phyloP scores from a whole-genome alignment of 805 yeast genomes.

The Spathaspora passalidarum region DNA sequence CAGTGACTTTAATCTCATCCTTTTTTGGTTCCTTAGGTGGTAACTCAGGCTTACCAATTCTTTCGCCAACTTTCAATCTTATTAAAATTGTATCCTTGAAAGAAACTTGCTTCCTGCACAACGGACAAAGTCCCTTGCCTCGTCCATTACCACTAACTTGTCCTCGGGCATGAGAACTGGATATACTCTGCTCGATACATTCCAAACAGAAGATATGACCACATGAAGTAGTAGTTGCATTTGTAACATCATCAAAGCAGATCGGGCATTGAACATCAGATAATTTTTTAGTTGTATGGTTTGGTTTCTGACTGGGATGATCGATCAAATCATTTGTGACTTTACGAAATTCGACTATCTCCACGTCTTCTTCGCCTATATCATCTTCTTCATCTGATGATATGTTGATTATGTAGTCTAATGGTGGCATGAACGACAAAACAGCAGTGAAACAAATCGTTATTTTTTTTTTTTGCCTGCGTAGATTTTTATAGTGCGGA shows the following conservation, averaged over 20 bases:
- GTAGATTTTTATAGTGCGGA: no score
- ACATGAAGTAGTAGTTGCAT: slow-evolving; percentile 41
- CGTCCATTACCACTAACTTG: slow-evolving; percentile 28
- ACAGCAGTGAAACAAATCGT: neutral
- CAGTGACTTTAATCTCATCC: neutral
- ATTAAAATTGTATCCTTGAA: slow-evolving; percentile 34
- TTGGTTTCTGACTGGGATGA: slow-evolving; percentile 16
- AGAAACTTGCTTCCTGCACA: slow-evolving; percentile 37
- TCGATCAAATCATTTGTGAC: slow-evolving; percentile 34
- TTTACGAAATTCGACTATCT: slow-evolving; percentile 35
- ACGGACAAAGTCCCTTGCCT: slow-evolving; percentile 43
- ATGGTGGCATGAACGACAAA: slow-evolving; percentile 14
- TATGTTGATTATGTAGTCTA: slow-evolving; percentile 16
- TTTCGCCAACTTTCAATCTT: slow-evolving; percentile 17
- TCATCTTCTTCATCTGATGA: slow-evolving; percentile 21
- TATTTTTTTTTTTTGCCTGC: neutral
- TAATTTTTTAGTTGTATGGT: slow-evolving; percentile 28
- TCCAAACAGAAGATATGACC: slow-evolving; percentile 44
- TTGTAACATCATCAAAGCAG: slow-evolving; percentile 39
- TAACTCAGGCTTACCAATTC: slow-evolving; percentile 12
- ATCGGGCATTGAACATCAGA: slow-evolving; percentile 41
- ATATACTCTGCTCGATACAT: slow-evolving; percentile 38
- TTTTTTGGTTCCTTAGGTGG: slow-evolving; percentile 5
- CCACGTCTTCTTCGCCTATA: slow-evolving; percentile 31
- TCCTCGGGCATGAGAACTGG: slow-evolving; percentile 41